Evolutionary conservation across 305 asterid genomes (phyloP), one percentile per base, ranked within the genome.

Genomic region (Fraxinus greggii): DNA sequence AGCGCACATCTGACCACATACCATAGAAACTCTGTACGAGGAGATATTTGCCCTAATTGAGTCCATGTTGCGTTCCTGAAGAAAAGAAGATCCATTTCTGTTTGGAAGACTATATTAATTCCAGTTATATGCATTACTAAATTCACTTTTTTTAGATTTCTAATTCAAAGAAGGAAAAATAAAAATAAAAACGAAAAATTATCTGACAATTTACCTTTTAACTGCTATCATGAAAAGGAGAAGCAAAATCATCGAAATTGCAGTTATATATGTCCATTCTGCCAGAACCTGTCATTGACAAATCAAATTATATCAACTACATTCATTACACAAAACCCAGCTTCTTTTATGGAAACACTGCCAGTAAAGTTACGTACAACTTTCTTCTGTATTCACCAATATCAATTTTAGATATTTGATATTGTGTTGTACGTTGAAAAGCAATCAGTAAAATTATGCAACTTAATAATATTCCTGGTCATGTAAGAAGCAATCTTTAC

Each of bases 11-110:
- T 72, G 45, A 82, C 7, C 1, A 70, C 88, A 19, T 92, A 94
- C 98, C 99, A 86, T 84, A 72, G 91, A 79, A 56, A 93, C 98
- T 90, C 98, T 90, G 84, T 92, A 96, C 9, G 97, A 90, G 65
- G 98, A 90, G 78, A 94, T 84, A 79, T 87, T 86, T 77, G 45
- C 84, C 86, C 95, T 90, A 78, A 89, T 81, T 73, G 94, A 86
- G 40, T 72, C 87, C 45, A 76, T 75, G 61, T 83, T 88, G 83
- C 84, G 89, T 77, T 89, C 95, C 89, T 89, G 92, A 89, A 84
- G 84, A 87, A 79, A 83, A 33, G 92, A 83, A 86, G 88, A 84
- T 82, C 84, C 87, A 79, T 84, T 89, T 89, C 98, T 93, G 92
- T 86, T 88, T 88, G 84, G 90, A 87, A 87, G 86, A 85, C 84